phyloP scores from a whole-genome alignment of 208 protist genomes.

The Acanthamoeba royreba region DNA sequence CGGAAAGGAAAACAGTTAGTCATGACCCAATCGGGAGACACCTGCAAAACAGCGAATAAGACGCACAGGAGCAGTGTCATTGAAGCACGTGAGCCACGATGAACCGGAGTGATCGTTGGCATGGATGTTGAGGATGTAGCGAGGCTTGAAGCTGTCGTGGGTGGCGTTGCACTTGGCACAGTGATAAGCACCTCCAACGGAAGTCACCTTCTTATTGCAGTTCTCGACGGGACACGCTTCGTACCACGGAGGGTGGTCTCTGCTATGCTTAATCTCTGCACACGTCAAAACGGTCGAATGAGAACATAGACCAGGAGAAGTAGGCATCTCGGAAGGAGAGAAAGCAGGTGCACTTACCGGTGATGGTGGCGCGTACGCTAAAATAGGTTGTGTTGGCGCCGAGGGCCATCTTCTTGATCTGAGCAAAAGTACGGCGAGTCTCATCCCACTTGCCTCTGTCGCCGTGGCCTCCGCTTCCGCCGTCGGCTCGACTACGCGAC shows the following conservation, averaged over 20 bases:
- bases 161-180: slow-evolving; percentile 8
- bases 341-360: background rate
- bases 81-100: slow-evolving; percentile 58
- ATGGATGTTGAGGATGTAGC: slow-evolving; percentile 56
- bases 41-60: background rate
- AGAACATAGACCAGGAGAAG: background rate
- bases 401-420: background rate
- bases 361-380: background rate
- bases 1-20: background rate
- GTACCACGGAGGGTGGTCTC: slow-evolving; percentile 47
- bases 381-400: background rate
- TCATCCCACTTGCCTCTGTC: background rate
- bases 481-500: background rate
- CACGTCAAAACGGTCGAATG: background rate
- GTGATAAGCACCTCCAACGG: background rate
- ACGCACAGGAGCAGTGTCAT: slow-evolving; percentile 26
- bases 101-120: slow-evolving; percentile 52
- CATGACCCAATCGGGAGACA: background rate
- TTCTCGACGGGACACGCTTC: slow-evolving; percentile 25
- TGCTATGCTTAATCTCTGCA: slow-evolving; percentile 2
- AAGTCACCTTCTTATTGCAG: slow-evolving; percentile 39
- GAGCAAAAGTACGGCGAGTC: background rate
- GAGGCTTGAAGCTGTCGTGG: background rate
- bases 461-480: background rate
- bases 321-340: background rate